Conservation (phyloP, 331 rosid species). For the Rhamnella rubrinervis region DNA sequence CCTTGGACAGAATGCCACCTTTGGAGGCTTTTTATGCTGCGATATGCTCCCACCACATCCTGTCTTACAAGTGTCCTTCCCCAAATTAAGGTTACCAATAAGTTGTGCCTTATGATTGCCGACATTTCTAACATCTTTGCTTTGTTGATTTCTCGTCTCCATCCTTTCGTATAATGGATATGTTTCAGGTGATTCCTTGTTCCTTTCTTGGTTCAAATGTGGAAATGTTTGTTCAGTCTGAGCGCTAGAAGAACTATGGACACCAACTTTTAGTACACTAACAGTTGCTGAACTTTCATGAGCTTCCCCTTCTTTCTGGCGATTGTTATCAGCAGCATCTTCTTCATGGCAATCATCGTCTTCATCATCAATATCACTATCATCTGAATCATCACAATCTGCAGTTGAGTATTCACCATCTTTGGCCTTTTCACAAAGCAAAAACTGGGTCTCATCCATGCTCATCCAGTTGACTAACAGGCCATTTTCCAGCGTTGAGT, state of each 20-base stretch:
- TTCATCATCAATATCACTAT: slow-evolving; percentile 49
- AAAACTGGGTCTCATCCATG: slow-evolving; percentile 60
- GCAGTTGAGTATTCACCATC: slow-evolving; percentile 35
- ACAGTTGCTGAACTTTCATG: slow-evolving; percentile 21
- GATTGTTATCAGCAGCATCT: slow-evolving; percentile 14
- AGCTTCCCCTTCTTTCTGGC: slow-evolving; percentile 32
- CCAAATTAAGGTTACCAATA: slow-evolving; percentile 16
- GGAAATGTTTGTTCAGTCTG: slow-evolving; percentile 17
- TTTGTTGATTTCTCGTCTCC: slow-evolving; percentile 22
- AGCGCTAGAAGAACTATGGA: slow-evolving; percentile 14
- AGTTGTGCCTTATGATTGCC: slow-evolving; percentile 21
- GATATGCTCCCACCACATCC: slow-evolving; percentile 35
- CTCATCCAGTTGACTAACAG: slow-evolving; percentile 68
- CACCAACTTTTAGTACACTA: slow-evolving; percentile 11
- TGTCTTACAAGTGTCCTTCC: slow-evolving; percentile 19
- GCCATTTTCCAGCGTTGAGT: slow-evolving; percentile 29
- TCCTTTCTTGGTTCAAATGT: slow-evolving; percentile 23
- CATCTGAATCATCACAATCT: slow-evolving; percentile 50
- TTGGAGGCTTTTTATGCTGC: slow-evolving; percentile 51
- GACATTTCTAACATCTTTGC: slow-evolving; percentile 29
- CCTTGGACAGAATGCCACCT: slow-evolving; percentile 80
- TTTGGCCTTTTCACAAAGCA: slow-evolving; percentile 39
- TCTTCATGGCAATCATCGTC: slow-evolving; percentile 39
- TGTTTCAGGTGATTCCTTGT: slow-evolving; percentile 26
- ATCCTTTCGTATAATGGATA: slow-evolving; percentile 15